These are phyloP conservation scores for Silene conica DNA, from an alignment of 148 eudicot genomes.

Conservation along the genomic window DNA sequence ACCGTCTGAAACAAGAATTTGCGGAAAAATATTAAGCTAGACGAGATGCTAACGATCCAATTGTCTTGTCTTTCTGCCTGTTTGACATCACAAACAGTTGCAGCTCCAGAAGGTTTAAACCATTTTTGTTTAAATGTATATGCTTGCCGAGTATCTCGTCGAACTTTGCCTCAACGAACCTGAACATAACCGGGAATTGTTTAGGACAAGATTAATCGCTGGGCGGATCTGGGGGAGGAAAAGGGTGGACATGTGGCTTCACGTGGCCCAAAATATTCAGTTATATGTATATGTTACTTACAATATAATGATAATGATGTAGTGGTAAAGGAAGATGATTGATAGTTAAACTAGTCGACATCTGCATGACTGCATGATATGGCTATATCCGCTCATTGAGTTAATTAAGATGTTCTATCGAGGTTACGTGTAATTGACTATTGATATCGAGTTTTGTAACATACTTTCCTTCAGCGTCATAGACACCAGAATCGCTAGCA, in stretches of 20 bases:
- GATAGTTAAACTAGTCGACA: neutral
- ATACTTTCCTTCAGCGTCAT: constrained; percentile 72
- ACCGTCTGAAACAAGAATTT: too few relatives aligned
- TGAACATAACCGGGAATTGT: neutral
- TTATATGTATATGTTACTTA: too few relatives aligned
- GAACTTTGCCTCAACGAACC: constrained; percentile 65
- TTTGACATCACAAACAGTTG: constrained; percentile 47
- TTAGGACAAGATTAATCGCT: too few relatives aligned
- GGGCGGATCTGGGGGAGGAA: too few relatives aligned
- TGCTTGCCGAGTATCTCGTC: constrained; percentile 63
- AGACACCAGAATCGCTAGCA: constrained; percentile 71
- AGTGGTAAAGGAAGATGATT: too few relatives aligned
- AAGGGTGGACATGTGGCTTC: too few relatives aligned
- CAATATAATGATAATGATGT: too few relatives aligned
- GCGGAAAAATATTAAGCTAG: neutral
- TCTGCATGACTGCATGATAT: neutral
- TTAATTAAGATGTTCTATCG: neutral
- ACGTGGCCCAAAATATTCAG: too few relatives aligned
- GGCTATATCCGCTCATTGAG: neutral
- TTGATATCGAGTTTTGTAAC: neutral
- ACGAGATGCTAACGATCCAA: constrained; percentile 41
- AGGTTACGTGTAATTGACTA: neutral
- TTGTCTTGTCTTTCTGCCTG: constrained; percentile 44
- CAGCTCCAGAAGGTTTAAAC: constrained; percentile 51
- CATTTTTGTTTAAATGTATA: constrained; percentile 37